Percentiles rank a stretch among this genome's conserved stretches.
Evolutionary conservation across 2,329 filamentous ascomycete species (phyloP).

Genomic region (Exophiala viscosa): DNA sequence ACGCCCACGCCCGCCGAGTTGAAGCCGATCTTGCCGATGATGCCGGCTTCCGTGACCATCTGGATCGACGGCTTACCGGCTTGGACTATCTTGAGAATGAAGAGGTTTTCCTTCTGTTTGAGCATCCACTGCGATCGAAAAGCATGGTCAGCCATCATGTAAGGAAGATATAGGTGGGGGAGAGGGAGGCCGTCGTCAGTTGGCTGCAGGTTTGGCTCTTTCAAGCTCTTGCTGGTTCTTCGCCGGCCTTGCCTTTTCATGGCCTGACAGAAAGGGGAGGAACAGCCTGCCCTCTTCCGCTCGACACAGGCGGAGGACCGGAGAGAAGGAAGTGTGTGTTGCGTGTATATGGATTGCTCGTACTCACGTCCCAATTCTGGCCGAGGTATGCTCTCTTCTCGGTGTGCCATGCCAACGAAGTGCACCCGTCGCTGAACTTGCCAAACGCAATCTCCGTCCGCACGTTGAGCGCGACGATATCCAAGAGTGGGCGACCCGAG

Average conservation of each 20-base stretch:
- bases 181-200: too few species aligned
- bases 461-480: constrained; percentile 57
- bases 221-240: too few species aligned
- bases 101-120: constrained; percentile 47
- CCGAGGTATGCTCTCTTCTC: constrained; percentile 38
- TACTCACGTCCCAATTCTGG: constrained; percentile 54
- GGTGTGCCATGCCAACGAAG: constrained; percentile 50
- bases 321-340: too few species aligned
- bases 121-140: constrained; percentile 48
- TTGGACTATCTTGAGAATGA: constrained; percentile 46
- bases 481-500: constrained; percentile 41
- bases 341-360: too few species aligned
- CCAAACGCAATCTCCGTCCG: constrained; percentile 58
- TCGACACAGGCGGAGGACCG: too few species aligned
- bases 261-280: too few species aligned
- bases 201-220: too few species aligned
- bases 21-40: constrained; percentile 57
- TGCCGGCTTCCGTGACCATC: constrained; percentile 53
- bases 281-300: too few species aligned
- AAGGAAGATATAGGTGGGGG: background rate
- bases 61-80: constrained; percentile 44
- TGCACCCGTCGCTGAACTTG: constrained; percentile 55
- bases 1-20: constrained; percentile 52
- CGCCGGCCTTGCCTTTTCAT: too few species aligned
- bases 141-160: too few species aligned